phyloP scores from a whole-genome alignment of 1,284 basidiomycete species.

The Hemileia vastatrix region DNA sequence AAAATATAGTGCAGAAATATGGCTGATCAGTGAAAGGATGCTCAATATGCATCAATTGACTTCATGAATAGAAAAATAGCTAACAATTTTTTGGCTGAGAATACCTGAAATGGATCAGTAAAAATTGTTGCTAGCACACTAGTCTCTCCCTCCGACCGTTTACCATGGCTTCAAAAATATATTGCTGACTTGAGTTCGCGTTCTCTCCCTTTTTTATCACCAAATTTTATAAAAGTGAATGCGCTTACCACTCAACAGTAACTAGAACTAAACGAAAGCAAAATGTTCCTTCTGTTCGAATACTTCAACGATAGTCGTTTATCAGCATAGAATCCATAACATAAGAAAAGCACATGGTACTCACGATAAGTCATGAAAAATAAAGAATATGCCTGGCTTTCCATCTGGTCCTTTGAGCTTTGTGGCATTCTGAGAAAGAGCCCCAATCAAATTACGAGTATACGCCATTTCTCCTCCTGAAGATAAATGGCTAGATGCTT shows the following conservation, averaged over 20 bases:
- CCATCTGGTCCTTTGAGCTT: conserved; percentile 48
- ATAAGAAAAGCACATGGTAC: background rate
- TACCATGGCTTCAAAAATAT: background rate
- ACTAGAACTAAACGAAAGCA: conserved; percentile 42
- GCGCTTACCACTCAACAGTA: conserved; percentile 10
- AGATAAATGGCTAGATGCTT: background rate
- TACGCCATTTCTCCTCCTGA: conserved; percentile 12
- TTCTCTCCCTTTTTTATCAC: too few species aligned
- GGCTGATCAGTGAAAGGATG: background rate
- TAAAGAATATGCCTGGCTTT: conserved; percentile 71
- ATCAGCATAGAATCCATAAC: background rate
- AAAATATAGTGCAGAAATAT: too few species aligned
- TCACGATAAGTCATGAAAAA: conserved; percentile 65
- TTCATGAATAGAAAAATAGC: background rate
- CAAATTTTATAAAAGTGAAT: background rate
- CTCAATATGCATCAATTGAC: too few species aligned
- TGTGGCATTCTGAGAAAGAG: conserved; percentile 4
- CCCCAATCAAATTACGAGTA: conserved; percentile 15
- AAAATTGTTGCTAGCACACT: conserved; percentile 72
- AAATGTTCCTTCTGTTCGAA: conserved; percentile 65
- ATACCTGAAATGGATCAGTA: conserved; percentile 80
- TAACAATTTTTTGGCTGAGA: conserved; percentile 71
- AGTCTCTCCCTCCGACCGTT: conserved; percentile 48
- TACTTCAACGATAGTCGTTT: conserved; percentile 42
- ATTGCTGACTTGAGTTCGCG: too few species aligned